Percentiles rank a stretch among this genome's conserved stretches.
phyloP scores from a whole-genome alignment of 495 filamentous ascomycete genomes.

The Copromyces sp. region DNA sequence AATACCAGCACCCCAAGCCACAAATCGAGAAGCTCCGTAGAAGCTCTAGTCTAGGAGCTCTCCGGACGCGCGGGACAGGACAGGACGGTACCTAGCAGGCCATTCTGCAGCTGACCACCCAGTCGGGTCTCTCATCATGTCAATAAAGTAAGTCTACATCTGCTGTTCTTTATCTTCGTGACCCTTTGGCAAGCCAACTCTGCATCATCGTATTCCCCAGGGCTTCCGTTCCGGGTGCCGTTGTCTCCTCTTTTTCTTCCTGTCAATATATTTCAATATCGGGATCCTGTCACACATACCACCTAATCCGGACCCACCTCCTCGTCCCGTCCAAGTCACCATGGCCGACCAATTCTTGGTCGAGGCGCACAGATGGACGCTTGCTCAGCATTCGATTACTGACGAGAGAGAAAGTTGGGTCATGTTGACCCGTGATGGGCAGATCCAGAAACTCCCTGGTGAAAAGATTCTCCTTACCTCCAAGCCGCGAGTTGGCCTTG shows the following conservation, averaged over 20 bases:
- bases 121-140: slow-evolving; percentile 48
- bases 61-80: slow-evolving; percentile 19
- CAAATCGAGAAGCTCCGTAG: slow-evolving; percentile 26
- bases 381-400: slow-evolving; percentile 22
- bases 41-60: slow-evolving; percentile 12
- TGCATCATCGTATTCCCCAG: slow-evolving; percentile 13
- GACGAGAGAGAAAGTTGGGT: slow-evolving; percentile 42
- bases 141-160: slow-evolving; percentile 54
- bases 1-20: slow-evolving; percentile 14
- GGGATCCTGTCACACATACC: neutral
- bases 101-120: slow-evolving; percentile 33
- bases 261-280: neutral
- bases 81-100: slow-evolving; percentile 16
- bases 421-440: slow-evolving; percentile 40
- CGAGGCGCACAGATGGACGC: slow-evolving; percentile 32
- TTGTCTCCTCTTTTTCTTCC: neutral
- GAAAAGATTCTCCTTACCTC: slow-evolving; percentile 39
- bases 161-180: slow-evolving; percentile 11
- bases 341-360: slow-evolving; percentile 37
- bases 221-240: slow-evolving; percentile 2
- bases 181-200: slow-evolving; percentile 10
- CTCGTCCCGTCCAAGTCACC: neutral
- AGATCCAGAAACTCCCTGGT: slow-evolving; percentile 38
- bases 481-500: slow-evolving; percentile 33
- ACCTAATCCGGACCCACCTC: neutral